phyloP scores from a whole-genome alignment of 441 rosid genomes.

The Arabidopsis hybrid region DNA sequence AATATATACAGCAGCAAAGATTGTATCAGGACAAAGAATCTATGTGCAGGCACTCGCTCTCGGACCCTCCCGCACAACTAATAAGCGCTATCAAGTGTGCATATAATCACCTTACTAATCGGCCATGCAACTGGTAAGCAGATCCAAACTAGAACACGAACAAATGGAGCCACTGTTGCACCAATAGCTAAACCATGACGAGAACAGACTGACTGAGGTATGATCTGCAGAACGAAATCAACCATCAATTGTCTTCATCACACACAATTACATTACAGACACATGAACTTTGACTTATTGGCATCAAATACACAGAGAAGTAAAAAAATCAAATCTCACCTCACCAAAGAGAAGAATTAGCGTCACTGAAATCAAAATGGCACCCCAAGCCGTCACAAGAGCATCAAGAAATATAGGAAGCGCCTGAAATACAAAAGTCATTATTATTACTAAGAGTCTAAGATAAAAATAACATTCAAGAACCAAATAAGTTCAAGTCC shows the following conservation, averaged over 20 bases:
- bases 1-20: conserved; percentile 20
- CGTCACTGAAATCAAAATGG: conserved; percentile 65
- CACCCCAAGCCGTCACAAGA: conserved; percentile 67
- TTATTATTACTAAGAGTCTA: background rate
- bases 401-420: conserved; percentile 64
- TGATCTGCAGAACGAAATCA: conserved; percentile 53
- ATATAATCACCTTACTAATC: conserved; percentile 71
- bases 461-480: background rate
- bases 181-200: conserved; percentile 81
- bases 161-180: conserved; percentile 71
- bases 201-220: conserved; percentile 85
- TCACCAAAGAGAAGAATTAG: conserved; percentile 64
- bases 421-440: conserved; percentile 44
- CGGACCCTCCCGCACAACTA: background rate
- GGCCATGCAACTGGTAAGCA: conserved; percentile 87
- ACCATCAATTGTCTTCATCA: background rate
- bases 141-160: conserved; percentile 69
- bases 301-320: background rate
- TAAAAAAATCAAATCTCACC: conserved; percentile 44
- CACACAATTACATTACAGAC: background rate
- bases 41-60: background rate
- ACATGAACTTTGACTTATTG: background rate
- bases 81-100: background rate
- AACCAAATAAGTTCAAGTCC: background rate
- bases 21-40: background rate